A percentile compares a stretch with the other conserved stretches of the same genome.
These are phyloP conservation scores for Linnemannia elongata DNA, from an alignment of 192 early-diverging fungal genomes.

Conservation along the genomic window DNA sequence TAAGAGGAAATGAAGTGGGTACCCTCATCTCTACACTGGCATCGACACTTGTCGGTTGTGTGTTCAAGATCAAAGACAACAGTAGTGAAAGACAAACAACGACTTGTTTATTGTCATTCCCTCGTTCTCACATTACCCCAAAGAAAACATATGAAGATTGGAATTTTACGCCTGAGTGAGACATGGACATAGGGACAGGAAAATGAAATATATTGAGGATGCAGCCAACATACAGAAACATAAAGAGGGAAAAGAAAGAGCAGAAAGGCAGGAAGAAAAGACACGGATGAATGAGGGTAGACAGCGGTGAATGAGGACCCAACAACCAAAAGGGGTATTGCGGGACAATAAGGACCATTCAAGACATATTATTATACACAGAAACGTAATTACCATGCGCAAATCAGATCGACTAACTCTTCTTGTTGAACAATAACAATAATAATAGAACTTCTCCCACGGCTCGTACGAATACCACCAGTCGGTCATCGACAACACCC, in stretches of 20 bases:
- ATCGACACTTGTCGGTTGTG: not conserved
- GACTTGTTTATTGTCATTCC: not conserved
- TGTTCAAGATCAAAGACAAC: not conserved
- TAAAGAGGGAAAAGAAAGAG: not conserved
- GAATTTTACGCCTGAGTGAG: not conserved
- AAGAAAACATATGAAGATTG: not conserved
- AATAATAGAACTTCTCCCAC: slow-evolving; percentile 66
- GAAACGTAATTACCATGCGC: not conserved
- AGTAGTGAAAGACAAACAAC: not conserved
- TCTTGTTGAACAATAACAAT: not conserved
- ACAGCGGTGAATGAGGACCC: not conserved
- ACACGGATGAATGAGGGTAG: not conserved
- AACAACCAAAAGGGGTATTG: not conserved
- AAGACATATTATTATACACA: not conserved
- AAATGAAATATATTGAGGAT: slow-evolving; percentile 6
- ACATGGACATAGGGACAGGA: not conserved
- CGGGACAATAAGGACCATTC: not conserved
- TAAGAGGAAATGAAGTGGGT: not conserved
- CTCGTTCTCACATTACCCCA: not conserved
- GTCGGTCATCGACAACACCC: slow-evolving; percentile 71
- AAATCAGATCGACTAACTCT: not conserved
- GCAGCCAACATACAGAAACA: not conserved
- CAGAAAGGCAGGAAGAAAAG: not conserved
- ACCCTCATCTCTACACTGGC: not conserved
- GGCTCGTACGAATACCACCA: slow-evolving; percentile 75